These are phyloP conservation scores for Triticum aestivum DNA, from an alignment of 176 grass and related monocot species.

Conservation along the genomic window IWGSC_CS_RefSeq_v2.1 NC_057797.1:633932882-633933381, in stretches of 20 bases:
- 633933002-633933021: constrained; percentile 29
- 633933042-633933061: constrained; percentile 42
- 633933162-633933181: constrained; percentile 42
- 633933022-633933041: constrained; percentile 63
- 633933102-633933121: constrained; percentile 42
- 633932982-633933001: constrained; percentile 31
- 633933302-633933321: neutral
- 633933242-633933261: neutral
- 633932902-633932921: constrained; percentile 33
- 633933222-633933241: neutral
- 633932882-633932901: constrained; percentile 42
- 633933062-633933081: constrained; percentile 35
- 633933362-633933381: neutral
- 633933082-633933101: constrained; percentile 34
- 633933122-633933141: constrained; percentile 37
- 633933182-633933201: constrained; percentile 11
- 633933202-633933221: neutral
- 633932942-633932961: constrained; percentile 60
- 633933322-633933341: neutral
- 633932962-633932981: constrained; percentile 40
- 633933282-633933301: neutral
- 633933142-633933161: constrained; percentile 37
- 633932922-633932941: constrained; percentile 45
- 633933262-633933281: neutral
- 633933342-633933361: neutral